Percentiles rank a stretch among this genome's conserved stretches.
Conservation (phyloP, 257 asterid species). For the Perilla frutescens region DNA sequence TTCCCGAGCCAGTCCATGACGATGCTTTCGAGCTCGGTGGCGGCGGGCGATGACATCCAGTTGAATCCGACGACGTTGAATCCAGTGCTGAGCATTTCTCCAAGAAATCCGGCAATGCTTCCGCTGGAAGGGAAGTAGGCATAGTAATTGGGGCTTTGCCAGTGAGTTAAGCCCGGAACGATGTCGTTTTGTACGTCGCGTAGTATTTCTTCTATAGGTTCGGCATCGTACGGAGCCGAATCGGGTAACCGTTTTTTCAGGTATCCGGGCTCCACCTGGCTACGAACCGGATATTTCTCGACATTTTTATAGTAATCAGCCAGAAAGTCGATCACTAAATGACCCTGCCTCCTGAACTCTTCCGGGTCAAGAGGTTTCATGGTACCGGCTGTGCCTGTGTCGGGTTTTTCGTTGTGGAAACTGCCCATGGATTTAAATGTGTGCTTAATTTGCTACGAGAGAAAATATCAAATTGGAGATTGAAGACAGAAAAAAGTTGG, state of each 20-base stretch:
- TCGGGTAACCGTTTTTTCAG: slow-evolving; percentile 61
- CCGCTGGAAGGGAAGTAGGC: slow-evolving; percentile 78
- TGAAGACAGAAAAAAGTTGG: background rate
- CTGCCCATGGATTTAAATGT: slow-evolving; percentile 41
- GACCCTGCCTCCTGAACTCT: slow-evolving; percentile 69
- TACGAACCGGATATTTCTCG: slow-evolving; percentile 70
- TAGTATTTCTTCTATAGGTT: slow-evolving; percentile 63
- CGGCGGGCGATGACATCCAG: slow-evolving; percentile 90
- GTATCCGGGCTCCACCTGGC: slow-evolving; percentile 80
- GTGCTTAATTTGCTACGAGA: no score
- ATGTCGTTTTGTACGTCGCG: slow-evolving; percentile 61
- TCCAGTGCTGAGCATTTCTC: slow-evolving; percentile 74
- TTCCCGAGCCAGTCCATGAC: slow-evolving; percentile 88
- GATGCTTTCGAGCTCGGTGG: slow-evolving; percentile 81
- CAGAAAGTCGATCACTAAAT: slow-evolving; percentile 65
- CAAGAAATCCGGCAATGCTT: slow-evolving; percentile 75
- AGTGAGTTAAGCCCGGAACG: slow-evolving; percentile 77
- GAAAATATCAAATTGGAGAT: no score
- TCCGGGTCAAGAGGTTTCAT: slow-evolving; percentile 72
- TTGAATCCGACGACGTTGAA: slow-evolving; percentile 78
- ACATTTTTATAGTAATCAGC: slow-evolving; percentile 78
- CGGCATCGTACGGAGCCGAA: slow-evolving; percentile 62
- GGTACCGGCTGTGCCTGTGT: slow-evolving; percentile 37
- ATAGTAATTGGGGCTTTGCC: slow-evolving; percentile 82
- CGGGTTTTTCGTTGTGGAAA: slow-evolving; percentile 44